phyloP scores from a whole-genome alignment of 2,329 filamentous ascomycete genomes.

The Microcyclospora tardicrescens region DNA sequence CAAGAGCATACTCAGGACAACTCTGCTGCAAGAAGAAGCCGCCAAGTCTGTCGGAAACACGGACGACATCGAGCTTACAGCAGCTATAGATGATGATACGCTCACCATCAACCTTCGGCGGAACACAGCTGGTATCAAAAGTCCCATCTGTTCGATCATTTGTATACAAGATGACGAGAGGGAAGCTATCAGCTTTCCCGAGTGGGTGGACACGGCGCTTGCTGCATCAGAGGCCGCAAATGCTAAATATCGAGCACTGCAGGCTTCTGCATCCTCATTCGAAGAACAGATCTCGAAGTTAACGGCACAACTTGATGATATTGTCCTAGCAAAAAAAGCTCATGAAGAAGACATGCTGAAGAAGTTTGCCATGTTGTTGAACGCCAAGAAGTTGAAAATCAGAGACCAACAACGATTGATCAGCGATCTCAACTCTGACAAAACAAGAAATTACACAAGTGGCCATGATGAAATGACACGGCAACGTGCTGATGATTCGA shows the following conservation, averaged over 20 bases:
- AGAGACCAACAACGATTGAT: slow-evolving; percentile 57
- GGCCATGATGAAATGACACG: neutral
- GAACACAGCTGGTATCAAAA: slow-evolving; percentile 55
- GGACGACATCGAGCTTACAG: slow-evolving; percentile 44
- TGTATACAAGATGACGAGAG: slow-evolving; percentile 41
- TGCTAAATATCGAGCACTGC: slow-evolving; percentile 29
- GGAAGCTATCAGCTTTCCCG: slow-evolving; percentile 52
- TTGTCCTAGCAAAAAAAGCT: slow-evolving; percentile 51
- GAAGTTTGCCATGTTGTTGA: slow-evolving; percentile 58
- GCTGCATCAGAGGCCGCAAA: slow-evolving; percentile 32
- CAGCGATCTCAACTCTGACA: slow-evolving; percentile 45
- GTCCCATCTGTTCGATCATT: slow-evolving; percentile 54
- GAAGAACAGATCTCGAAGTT: slow-evolving; percentile 47
- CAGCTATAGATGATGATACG: slow-evolving; percentile 37
- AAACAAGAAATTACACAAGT: slow-evolving; percentile 32
- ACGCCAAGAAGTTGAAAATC: slow-evolving; percentile 71
- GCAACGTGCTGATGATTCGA: neutral
- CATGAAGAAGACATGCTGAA: slow-evolving; percentile 54
- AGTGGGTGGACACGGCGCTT: slow-evolving; percentile 54
- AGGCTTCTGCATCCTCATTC: slow-evolving; percentile 29
- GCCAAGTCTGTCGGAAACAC: slow-evolving; percentile 22
- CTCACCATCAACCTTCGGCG: slow-evolving; percentile 54
- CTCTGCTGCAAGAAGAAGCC: slow-evolving; percentile 36
- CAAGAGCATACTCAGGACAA: slow-evolving; percentile 45
- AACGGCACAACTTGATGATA: slow-evolving; percentile 50